Percentiles rank a stretch among this genome's conserved stretches.
These are phyloP conservation scores for Thelonectria blattea DNA, from an alignment of 2,329 filamentous ascomycete genomes.

Conservation along the genomic window DNA sequence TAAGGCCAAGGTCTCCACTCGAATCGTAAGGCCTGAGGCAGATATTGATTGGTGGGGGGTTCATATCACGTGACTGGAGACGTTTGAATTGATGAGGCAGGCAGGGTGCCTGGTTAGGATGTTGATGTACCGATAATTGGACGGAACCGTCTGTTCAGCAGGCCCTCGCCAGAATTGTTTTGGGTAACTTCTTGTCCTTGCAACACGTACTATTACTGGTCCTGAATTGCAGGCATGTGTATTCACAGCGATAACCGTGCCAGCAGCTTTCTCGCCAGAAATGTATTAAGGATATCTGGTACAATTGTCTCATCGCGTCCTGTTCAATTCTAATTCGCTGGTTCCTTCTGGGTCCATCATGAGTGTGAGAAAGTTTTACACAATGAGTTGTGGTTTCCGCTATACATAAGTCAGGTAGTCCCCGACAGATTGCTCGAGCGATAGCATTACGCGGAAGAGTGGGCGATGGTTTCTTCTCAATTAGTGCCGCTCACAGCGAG, in stretches of 20 bases:
- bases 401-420: neutral
- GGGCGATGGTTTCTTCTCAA: constrained; percentile 40
- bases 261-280: neutral
- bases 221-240: neutral
- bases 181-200: no score
- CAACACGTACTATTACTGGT: no score
- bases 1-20: constrained; percentile 31
- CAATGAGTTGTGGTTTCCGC: neutral
- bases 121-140: no score
- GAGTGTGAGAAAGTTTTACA: neutral
- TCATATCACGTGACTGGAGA: constrained; percentile 19
- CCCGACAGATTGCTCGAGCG: neutral
- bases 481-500: constrained; percentile 70
- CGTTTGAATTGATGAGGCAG: no score
- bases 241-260: neutral
- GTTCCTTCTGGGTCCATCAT: neutral
- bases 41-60: neutral
- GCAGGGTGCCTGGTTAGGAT: neutral
- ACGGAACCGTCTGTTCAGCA: no score
- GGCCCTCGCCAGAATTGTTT: no score
- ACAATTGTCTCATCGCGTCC: neutral
- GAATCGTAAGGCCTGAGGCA: constrained; percentile 16
- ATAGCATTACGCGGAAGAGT: neutral
- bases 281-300: neutral
- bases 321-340: neutral